A percentile compares a stretch with the other conserved stretches of the same genome.
phyloP scores from a whole-genome alignment of 106 monocot species.

The Dioscorea dumetorum region DNA sequence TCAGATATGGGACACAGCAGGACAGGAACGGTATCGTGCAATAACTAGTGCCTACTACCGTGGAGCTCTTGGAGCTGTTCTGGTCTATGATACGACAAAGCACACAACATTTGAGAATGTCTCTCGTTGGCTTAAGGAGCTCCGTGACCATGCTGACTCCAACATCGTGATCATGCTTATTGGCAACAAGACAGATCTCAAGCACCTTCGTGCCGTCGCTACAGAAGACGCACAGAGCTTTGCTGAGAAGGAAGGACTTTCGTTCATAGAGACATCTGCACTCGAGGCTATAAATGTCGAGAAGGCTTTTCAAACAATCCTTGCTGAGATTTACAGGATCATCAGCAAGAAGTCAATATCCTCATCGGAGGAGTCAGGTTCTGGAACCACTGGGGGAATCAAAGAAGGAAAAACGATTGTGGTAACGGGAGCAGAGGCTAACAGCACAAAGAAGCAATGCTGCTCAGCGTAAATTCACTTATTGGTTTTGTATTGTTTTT shows the following conservation, averaged over 20 bases:
- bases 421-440: slow-evolving; percentile 11
- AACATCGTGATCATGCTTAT: slow-evolving; percentile 48
- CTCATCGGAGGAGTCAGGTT: slow-evolving; percentile 8
- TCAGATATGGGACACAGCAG: slow-evolving; percentile 51
- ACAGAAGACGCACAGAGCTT: slow-evolving; percentile 42
- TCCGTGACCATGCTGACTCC: slow-evolving; percentile 41
- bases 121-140: slow-evolving; percentile 43
- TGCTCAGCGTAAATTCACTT: slow-evolving; percentile 21
- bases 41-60: slow-evolving; percentile 53
- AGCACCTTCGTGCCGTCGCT: slow-evolving; percentile 37
- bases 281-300: slow-evolving; percentile 43
- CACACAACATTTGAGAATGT: slow-evolving; percentile 41
- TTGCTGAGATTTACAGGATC: slow-evolving; percentile 39
- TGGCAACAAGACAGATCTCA: slow-evolving; percentile 50
- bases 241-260: slow-evolving; percentile 40
- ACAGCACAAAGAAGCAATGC: slow-evolving; percentile 21
- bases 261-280: slow-evolving; percentile 42
- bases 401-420: slow-evolving; percentile 42
- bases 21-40: slow-evolving; percentile 41
- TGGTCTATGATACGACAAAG: slow-evolving; percentile 37
- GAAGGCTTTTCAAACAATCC: slow-evolving; percentile 34
- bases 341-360: slow-evolving; percentile 43
- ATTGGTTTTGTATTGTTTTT: too few relatives aligned
- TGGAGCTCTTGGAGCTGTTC: slow-evolving; percentile 34
- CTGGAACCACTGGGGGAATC: slow-evolving; percentile 8